Base-by-base conservation (phyloP, 164 flowering plant genomes). In the Magnolia kwangsiensis region DNA sequence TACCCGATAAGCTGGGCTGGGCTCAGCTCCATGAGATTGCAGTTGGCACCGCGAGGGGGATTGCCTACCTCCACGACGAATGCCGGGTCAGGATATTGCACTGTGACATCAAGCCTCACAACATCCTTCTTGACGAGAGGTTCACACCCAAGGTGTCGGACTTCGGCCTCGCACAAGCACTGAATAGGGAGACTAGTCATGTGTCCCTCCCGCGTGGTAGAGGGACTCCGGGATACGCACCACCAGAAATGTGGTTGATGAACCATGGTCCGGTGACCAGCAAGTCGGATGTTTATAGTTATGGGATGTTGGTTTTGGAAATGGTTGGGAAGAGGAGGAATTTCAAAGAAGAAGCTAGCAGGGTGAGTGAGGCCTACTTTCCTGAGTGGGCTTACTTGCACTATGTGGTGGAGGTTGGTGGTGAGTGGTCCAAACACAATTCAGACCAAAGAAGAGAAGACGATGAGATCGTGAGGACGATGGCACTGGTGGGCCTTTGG, bases 21-120 rank as follows among this genome's bases (percentile, higher is more conserved):
- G 55, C 50, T 18, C 65, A 75, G 51, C 72, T 75, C 8, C 72
- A 51, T 14, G 51, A 71, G 21, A 74, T 78, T 67, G 80, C 77
- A 1, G 24, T 74, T 20, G 80, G 73, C 10, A 78, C 71, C 0
- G 80, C 77, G 4, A 73, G 68, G 27, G 80, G 80, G 24, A 27
- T 74, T 13, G 31, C 29, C 3, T 74, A 74, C 45, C 59, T 74
- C 7, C 76, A 74, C 55, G 76, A 65, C 8, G 76, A 74, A 50
- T 74, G 76, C 59, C 18, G 27, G 18, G 64, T 19, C 24, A 10
- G 66, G 61, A 74, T 74, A 23, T 13, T 74, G 50, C 76, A 75
- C 21, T 75, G 77, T 51, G 77, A 75, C 24, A 51, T 75, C 18
- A 75, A 75, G 51, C 77, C 77, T 29, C 72, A 68, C n/a, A 75